Conservation (phyloP, 1,284 basidiomycete species). For the Coriolopsis trogii region DNA sequence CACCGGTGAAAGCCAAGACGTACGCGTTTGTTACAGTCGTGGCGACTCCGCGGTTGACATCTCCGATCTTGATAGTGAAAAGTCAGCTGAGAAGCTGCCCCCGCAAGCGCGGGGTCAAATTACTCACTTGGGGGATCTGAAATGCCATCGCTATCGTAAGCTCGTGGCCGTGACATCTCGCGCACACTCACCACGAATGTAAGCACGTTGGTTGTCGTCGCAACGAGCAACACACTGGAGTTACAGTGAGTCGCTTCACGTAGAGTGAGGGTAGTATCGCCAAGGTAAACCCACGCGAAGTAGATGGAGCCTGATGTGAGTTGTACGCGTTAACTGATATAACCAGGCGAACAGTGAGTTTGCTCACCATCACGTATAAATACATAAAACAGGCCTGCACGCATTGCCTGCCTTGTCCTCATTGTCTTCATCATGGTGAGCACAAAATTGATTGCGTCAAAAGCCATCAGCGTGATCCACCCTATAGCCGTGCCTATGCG, state of each 20-base stretch:
- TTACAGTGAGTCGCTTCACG: neutral
- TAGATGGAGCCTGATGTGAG: neutral
- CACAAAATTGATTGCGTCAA: conserved; percentile 13
- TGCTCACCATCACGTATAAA: conserved; percentile 17
- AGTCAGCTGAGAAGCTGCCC: no score
- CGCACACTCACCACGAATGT: neutral
- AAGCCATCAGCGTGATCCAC: conserved; percentile 9
- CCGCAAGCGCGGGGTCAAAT: no score
- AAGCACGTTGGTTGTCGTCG: neutral
- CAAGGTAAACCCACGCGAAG: neutral
- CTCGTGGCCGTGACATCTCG: neutral
- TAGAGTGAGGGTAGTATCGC: neutral
- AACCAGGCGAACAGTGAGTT: neutral
- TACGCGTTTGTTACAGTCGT: neutral
- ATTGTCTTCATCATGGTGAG: conserved; percentile 11
- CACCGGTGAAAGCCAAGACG: no score
- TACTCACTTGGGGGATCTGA: neutral
- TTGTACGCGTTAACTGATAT: no score
- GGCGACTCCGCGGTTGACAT: neutral
- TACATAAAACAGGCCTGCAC: conserved; percentile 8
- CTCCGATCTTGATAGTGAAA: no score
- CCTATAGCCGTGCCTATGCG: conserved; percentile 5
- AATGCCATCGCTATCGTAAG: neutral
- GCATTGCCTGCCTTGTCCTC: neutral
- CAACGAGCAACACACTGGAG: neutral